These are phyloP conservation scores for Fusarium virguliforme DNA, from an alignment of 2,329 filamentous ascomycete genomes.

Conservation along the genomic window DNA sequence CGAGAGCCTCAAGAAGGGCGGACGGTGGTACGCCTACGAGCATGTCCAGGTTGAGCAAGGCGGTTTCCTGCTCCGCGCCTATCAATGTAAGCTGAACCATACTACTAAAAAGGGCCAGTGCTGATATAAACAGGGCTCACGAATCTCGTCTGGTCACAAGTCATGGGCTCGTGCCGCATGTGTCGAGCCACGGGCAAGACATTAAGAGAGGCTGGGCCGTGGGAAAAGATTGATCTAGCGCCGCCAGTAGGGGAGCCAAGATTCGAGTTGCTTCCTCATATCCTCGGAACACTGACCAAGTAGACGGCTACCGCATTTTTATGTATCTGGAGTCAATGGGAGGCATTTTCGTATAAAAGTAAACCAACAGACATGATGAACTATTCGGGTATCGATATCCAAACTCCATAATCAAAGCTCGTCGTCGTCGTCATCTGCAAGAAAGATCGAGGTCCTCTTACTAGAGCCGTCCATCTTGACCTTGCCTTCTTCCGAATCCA, in stretches of 20 bases:
- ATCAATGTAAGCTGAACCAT: constrained; percentile 65
- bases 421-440: constrained; percentile 59
- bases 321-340: background rate
- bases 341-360: background rate
- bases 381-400: constrained; percentile 48
- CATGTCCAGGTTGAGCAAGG: constrained; percentile 66
- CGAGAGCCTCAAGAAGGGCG: constrained; percentile 72
- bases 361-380: constrained; percentile 15
- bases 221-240: constrained; percentile 66
- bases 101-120: background rate
- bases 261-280: constrained; percentile 64
- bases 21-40: constrained; percentile 75
- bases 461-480: constrained; percentile 43
- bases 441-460: constrained; percentile 56
- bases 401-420: constrained; percentile 52
- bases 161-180: constrained; percentile 68
- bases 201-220: constrained; percentile 66
- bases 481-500: constrained; percentile 38
- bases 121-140: constrained; percentile 59
- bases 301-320: constrained; percentile 46
- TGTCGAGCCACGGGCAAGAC: constrained; percentile 64
- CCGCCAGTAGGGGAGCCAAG: constrained; percentile 60
- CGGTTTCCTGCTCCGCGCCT: constrained; percentile 61
- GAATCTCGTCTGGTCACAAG: constrained; percentile 68
- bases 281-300: constrained; percentile 69